These are phyloP conservation scores for Haberlea rhodopensis DNA, from an alignment of 257 asterid species.

Conservation along the genomic window DNA sequence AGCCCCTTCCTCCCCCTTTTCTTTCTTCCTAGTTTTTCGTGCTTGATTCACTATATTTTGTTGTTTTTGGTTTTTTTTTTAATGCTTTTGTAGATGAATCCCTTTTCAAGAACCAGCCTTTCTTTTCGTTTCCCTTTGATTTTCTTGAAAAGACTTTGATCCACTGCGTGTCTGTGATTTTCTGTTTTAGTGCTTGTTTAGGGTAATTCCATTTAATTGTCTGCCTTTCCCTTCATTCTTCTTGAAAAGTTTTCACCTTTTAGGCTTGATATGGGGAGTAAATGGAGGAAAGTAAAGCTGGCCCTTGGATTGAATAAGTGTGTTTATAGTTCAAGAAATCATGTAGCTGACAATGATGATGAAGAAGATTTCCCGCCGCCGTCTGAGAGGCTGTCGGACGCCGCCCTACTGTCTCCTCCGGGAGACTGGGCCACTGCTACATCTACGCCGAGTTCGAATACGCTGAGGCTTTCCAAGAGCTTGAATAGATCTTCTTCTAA, in stretches of 20 bases:
- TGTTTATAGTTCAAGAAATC: constrained; percentile 50
- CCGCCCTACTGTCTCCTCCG: constrained; percentile 62
- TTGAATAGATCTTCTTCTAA: constrained; percentile 83
- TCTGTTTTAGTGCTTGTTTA: not conserved
- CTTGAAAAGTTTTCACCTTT: constrained; percentile 9
- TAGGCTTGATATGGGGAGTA: constrained; percentile 60
- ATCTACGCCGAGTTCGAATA: constrained; percentile 51
- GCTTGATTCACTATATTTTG: no score
- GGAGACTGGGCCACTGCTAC: constrained; percentile 60
- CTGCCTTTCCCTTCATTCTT: not conserved
- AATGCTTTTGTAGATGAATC: no score
- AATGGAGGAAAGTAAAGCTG: constrained; percentile 83
- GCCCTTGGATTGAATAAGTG: constrained; percentile 89
- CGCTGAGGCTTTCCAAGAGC: constrained; percentile 68
- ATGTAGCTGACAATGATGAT: constrained; percentile 36
- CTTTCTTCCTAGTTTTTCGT: no score
- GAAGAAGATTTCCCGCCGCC: constrained; percentile 40
- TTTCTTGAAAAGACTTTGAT: constrained; percentile 30
- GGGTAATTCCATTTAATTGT: not conserved
- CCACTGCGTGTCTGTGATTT: not conserved
- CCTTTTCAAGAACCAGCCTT: no score
- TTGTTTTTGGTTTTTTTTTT: no score
- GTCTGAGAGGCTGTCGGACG: constrained; percentile 56
- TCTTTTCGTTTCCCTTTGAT: no score
- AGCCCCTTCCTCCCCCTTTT: no score